Evolutionary conservation across 129 eudicot genomes (phyloP).

Genomic region (Artemisia tridentata): DNA sequence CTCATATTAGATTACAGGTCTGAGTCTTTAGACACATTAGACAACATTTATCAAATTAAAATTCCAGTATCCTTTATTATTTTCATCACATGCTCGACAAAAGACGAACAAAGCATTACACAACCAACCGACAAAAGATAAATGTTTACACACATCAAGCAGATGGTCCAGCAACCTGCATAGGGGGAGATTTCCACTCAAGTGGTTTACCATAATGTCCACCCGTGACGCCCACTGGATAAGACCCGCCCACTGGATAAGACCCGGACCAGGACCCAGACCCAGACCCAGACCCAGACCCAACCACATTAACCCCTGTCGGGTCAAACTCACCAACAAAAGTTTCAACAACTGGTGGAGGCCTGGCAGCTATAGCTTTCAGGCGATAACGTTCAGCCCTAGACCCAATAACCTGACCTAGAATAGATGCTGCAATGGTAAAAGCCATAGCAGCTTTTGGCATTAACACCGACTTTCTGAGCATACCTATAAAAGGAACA

Average conservation of each 20-base stretch:
- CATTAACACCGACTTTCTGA: slow-evolving; percentile 84
- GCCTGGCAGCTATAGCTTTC: slow-evolving; percentile 49
- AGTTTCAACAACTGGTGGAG: slow-evolving; percentile 12
- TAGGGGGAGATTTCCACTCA: slow-evolving; percentile 50
- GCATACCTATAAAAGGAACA: slow-evolving; percentile 92
- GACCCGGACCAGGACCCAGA: slow-evolving; percentile 2
- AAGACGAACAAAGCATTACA: slow-evolving; percentile 15
- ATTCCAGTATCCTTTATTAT: slow-evolving; percentile 15
- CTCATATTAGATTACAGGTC: slow-evolving; percentile 15
- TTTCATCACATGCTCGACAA: slow-evolving; percentile 21
- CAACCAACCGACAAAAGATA: neutral
- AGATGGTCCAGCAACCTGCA: slow-evolving; percentile 48
- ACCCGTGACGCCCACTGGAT: slow-evolving; percentile 9
- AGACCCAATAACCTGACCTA: slow-evolving; percentile 96
- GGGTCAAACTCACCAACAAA: slow-evolving; percentile 21
- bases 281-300: slow-evolving; percentile 4
- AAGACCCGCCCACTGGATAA: slow-evolving; percentile 16
- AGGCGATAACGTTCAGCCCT: slow-evolving; percentile 88
- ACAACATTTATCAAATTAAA: slow-evolving; percentile 13
- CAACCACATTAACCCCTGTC: slow-evolving; percentile 21
- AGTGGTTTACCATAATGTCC: slow-evolving; percentile 52
- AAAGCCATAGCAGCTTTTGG: slow-evolving; percentile 96
- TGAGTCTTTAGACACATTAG: slow-evolving; percentile 27
- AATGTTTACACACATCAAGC: slow-evolving; percentile 27
- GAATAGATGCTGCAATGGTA: slow-evolving; percentile 88